phyloP scores from a whole-genome alignment of 345 rosid species.

The Sonneratia alba region DNA sequence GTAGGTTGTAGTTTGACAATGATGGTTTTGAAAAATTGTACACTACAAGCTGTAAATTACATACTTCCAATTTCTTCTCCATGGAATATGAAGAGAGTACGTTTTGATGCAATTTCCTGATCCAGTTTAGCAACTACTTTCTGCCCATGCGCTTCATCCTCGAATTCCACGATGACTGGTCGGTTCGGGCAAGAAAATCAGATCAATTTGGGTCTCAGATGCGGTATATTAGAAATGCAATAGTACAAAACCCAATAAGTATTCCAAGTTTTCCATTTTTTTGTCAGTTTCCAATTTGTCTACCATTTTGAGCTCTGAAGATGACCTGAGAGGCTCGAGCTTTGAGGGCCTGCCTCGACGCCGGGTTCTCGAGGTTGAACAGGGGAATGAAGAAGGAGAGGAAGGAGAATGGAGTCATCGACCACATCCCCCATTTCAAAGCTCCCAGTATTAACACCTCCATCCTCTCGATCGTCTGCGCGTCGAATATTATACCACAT shows the following conservation, averaged over 20 bases:
- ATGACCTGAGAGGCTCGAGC: slow-evolving; percentile 50
- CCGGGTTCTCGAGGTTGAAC: slow-evolving; percentile 42
- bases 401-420: slow-evolving; percentile 79
- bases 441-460: slow-evolving; percentile 64
- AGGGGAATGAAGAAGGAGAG: slow-evolving; percentile 41
- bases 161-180: too few relatives aligned
- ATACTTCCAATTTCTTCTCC: not conserved
- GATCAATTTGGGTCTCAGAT: too few relatives aligned
- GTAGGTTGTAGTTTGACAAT: too few relatives aligned
- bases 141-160: too few relatives aligned
- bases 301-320: slow-evolving; percentile 58
- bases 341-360: slow-evolving; percentile 34
- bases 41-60: not conserved
- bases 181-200: too few relatives aligned
- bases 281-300: not conserved
- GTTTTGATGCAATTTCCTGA: not conserved
- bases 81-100: not conserved
- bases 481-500: slow-evolving; percentile 34
- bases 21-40: too few relatives aligned
- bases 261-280: not conserved
- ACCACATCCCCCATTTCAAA: slow-evolving; percentile 85
- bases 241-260: too few relatives aligned
- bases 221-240: too few relatives aligned
- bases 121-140: not conserved
- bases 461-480: slow-evolving; percentile 54